These are phyloP conservation scores for Plasmodium vivax DNA, from an alignment of 169 alveolate genomes.

Conservation along the genomic window DNA sequence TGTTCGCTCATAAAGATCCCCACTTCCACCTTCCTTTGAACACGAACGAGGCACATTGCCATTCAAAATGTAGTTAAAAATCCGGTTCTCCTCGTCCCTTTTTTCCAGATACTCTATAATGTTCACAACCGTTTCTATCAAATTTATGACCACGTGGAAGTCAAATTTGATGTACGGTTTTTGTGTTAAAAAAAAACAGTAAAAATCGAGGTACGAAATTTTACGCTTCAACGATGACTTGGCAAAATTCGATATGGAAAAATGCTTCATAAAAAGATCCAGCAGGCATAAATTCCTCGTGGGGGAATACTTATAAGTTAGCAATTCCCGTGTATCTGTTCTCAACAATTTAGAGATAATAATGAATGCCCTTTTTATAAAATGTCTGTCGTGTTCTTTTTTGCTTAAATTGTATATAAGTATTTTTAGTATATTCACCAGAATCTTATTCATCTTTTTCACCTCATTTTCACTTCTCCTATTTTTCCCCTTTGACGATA, in stretches of 20 bases:
- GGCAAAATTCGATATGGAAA: constrained; percentile 29
- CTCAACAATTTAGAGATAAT: constrained; percentile 45
- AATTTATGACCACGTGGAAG: not conserved
- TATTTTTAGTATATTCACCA: constrained; percentile 47
- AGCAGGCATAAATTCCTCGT: constrained; percentile 16
- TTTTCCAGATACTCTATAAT: constrained; percentile 41
- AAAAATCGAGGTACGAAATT: constrained; percentile 38
- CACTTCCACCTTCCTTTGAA: not conserved
- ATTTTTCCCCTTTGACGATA: constrained; percentile 19
- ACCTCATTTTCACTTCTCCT: constrained; percentile 46
- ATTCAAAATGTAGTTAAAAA: constrained; percentile 2
- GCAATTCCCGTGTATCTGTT: constrained; percentile 33
- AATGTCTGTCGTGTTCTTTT: constrained; percentile 21
- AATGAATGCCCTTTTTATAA: constrained; percentile 49
- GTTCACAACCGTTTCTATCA: constrained; percentile 9
- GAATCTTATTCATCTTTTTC: constrained; percentile 20
- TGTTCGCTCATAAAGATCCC: not conserved
- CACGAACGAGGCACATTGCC: not conserved
- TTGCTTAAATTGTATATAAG: constrained; percentile 29
- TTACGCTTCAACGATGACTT: constrained; percentile 27
- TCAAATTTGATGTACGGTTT: constrained; percentile 26
- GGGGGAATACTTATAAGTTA: constrained; percentile 2
- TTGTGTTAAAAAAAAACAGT: constrained; percentile 46
- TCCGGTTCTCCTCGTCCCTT: constrained; percentile 13
- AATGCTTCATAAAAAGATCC: constrained; percentile 21